Evolutionary conservation across 225 moss, liverwort and hornwort genomes (phyloP).

Genomic region (Asterella californica): DNA sequence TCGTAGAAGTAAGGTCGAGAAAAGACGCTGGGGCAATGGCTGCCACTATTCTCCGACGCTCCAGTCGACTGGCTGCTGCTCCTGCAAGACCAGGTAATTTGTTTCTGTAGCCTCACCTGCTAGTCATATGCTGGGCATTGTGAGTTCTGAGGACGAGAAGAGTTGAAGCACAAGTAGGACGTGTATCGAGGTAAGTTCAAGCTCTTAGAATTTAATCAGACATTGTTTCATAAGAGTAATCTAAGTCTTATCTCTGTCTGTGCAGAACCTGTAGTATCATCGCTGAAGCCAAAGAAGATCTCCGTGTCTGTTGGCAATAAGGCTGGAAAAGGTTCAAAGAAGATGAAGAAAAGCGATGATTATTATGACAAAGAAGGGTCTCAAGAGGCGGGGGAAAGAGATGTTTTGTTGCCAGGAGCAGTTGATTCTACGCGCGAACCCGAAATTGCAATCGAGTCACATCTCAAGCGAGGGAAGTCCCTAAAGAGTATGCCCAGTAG

Average conservation of each 20-base stretch:
- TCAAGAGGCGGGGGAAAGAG: neutral
- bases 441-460: neutral
- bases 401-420: neutral
- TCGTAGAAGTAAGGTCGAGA: neutral
- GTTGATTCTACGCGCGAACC: neutral
- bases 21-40: conserved; percentile 30
- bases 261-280: conserved; percentile 23
- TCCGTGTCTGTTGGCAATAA: conserved; percentile 24
- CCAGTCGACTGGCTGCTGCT: conserved; percentile 51
- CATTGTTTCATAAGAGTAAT: neutral
- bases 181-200: neutral
- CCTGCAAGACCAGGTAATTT: conserved; percentile 16
- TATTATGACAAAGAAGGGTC: neutral
- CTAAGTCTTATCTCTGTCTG: neutral
- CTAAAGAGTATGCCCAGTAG: conserved; percentile 59
- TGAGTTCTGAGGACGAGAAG: neutral
- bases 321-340: conserved; percentile 11
- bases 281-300: conserved; percentile 19
- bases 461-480: conserved; percentile 29
- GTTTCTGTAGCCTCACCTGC: neutral
- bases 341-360: conserved; percentile 11
- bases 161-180: no score
- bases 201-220: neutral
- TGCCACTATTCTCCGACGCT: conserved; percentile 46
- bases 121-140: no score